Evolutionary conservation across 345 rosid species (phyloP), one percentile per base, ranked within the genome.

Genomic region (Dipteronia sinensis): DNA sequence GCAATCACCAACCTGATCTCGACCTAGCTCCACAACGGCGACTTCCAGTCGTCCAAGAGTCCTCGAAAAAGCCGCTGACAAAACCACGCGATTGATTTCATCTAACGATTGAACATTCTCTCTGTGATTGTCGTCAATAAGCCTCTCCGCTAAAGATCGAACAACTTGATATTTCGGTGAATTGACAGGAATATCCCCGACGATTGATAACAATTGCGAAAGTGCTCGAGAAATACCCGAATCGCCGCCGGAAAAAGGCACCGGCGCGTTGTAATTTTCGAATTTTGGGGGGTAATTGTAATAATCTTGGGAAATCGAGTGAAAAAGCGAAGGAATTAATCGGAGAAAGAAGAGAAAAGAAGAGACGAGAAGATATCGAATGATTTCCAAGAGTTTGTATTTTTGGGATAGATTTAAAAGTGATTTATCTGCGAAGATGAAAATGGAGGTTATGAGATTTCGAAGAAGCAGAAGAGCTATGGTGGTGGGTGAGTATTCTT

Each of bases 121-220:
- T 23, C 56, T 64, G 3, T 80, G 89, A 56, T 95, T 95, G 77
- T 95, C 98, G 1, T 89, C 94, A 75, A 93, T 88, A 29, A 93
- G 73, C 78, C 73, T 83, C 92, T 95, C 97, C 11, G 97, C 98
- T 29, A 95, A 77, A 6, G 93, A 86, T 73, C 95, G 77, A 69
- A 91, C 94, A 4, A 90, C 81, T 72, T 92, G 88, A 82, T 95
- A 93, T 82, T 95, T 95, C 46, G 97, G 85, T 0, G 98, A 95
- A 38, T 85, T 90, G 31, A 90, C 98, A 0, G 98, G 98, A 17
- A 93, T 77, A 56, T 88, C 93, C 65, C 82, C 92, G 55, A 92
- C 80, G 8, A 83, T 86, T 1, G 90, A 77, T 12, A 93, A 49
- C 0, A 92, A 73, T 82, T 95, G 95, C n/a, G 90, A 88, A 53